Percentiles rank a stretch among this genome's conserved stretches.
Evolutionary conservation across 2,329 filamentous ascomycete species (phyloP).

Genomic region (Alternaria incomplexa): DNA sequence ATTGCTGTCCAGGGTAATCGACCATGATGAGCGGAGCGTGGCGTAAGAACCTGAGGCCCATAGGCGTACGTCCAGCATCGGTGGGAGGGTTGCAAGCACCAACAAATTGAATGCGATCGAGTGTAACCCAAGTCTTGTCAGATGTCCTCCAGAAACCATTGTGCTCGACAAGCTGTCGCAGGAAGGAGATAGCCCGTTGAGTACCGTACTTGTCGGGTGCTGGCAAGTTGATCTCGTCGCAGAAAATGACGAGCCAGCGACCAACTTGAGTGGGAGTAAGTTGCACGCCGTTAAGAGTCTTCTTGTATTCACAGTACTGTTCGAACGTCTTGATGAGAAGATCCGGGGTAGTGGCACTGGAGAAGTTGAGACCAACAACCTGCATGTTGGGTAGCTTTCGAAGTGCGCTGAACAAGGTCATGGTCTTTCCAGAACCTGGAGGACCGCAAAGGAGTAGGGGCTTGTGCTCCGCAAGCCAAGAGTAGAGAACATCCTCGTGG

Average conservation of each 20-base stretch:
- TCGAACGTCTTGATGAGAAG: constrained; percentile 99
- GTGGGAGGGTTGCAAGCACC: constrained; percentile 98
- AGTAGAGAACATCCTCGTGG: constrained; percentile 98
- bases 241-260: constrained; percentile 98
- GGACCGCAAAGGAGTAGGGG: constrained; percentile 94
- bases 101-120: constrained; percentile 98
- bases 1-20: constrained; percentile 95
- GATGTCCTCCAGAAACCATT: constrained; percentile 99
- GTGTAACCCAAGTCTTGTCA: constrained; percentile 96
- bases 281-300: constrained; percentile 94
- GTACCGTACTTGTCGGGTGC: constrained; percentile 98
- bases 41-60: constrained; percentile 91
- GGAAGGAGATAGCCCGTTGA: constrained; percentile 94
- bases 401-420: constrained; percentile 98
- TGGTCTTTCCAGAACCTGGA: constrained; percentile 98
- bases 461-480: constrained; percentile 98
- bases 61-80: constrained; percentile 92
- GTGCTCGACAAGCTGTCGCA: constrained; percentile 96
- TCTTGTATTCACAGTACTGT: constrained; percentile 99
- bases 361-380: constrained; percentile 98
- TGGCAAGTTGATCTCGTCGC: constrained; percentile 98
- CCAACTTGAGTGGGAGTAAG: constrained; percentile 96
- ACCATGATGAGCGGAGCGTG: constrained; percentile 99
- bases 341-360: constrained; percentile 96
- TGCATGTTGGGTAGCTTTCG: constrained; percentile 99